Base-by-base conservation (phyloP, 2,329 filamentous ascomycete species). In the Grosmannia serpens region DNA sequence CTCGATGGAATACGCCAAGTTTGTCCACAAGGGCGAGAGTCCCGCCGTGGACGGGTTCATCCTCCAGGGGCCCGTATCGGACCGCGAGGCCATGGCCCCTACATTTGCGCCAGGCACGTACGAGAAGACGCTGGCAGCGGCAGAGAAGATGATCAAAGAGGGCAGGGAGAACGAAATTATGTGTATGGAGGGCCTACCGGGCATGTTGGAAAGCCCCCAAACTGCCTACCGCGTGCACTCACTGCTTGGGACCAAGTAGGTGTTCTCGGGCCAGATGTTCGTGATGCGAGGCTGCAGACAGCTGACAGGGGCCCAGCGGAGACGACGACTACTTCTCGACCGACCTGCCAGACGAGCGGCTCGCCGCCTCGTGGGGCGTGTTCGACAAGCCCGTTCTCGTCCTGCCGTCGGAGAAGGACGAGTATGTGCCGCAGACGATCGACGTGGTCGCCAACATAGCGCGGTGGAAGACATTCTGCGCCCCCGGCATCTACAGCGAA, bases 281-380 rank as follows among this genome's bases (percentile, higher is more conserved):
- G 27, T 26, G 9, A 50, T n/a, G n/a, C 8, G n/a, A 50, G 22
- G 13, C 15, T 35, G 20, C 35, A 31, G 6, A 29, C 41, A 49
- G 2, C 38, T 64, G 44, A 49, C 50, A 31, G 1, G 2, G 59
- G 8, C 15, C n/a, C 47, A 82, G 83, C 6, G 87, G 86, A 11
- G 86, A 88, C 60, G 91, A 96, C 68, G 91, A 96, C 68, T 89
- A 88, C 67, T 96, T 95, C 73, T 91, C 87, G n/a, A 85, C 83
- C 3, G 88, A 94, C 67, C 73, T 94, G n/a, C 70, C 74, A 0
- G 73, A 78, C 35, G 75, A 80, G 35, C 74, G 77, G 22, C 73
- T 91, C 8, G 67, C 70, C 27, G 69, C 69, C 17, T 86, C 85
- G n/a, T 96, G 92, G 79, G 80, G 84, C 4, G 73, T 73, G 55